Evolutionary conservation across 169 alveolate species (phyloP), one percentile per base, ranked within the genome.

Genomic region (Eimeria acervulina): DNA sequence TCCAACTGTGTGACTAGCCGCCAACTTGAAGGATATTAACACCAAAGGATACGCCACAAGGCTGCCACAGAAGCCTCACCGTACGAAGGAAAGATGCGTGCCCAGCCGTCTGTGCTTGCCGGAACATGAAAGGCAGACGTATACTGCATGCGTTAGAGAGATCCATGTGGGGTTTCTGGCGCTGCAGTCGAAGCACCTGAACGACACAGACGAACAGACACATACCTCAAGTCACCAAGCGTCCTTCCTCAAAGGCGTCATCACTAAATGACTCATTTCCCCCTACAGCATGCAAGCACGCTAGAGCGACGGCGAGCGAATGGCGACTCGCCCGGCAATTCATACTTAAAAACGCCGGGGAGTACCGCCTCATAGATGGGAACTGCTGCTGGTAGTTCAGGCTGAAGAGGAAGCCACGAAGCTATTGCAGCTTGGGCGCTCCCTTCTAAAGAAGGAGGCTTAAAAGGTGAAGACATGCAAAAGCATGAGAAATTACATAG

Each of bases 111-210:
- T 97, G 93, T 99, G 99, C 51, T 97, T 98, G 21, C 99, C 99
- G 19, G 99, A 98, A 95, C 99, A 99, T 96, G 98, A 98, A 87
- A 99, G 98, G 96, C 99, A 99, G 90, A 99, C 98, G 97, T 98
- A 99, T 47, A 99, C 97, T 36, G 99, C 99, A 97, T 97, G 98
- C 47, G 99, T 98, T 31, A 99, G 96, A 88, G 99, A 98, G 28
- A 99, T 97, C 99, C 99, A 99, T 78, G 99, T 98, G 17, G 99
- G 99, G 74, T 99, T 99, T 51, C 98, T 95, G 66, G 99, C 95
- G 70, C 98, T 98, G 97, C 99, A 99, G 96, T 99, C 99, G 95
- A 99, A 98, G 93, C 99, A 99, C 94, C 88, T 97, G 95, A 95
- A 23, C 70, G 52, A 21, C 70, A 26, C 28, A 81, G 40, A 42